These are phyloP conservation scores for Fusarium sp. DNA, from an alignment of 2,329 filamentous ascomycete genomes.

Conservation along the genomic window DNA sequence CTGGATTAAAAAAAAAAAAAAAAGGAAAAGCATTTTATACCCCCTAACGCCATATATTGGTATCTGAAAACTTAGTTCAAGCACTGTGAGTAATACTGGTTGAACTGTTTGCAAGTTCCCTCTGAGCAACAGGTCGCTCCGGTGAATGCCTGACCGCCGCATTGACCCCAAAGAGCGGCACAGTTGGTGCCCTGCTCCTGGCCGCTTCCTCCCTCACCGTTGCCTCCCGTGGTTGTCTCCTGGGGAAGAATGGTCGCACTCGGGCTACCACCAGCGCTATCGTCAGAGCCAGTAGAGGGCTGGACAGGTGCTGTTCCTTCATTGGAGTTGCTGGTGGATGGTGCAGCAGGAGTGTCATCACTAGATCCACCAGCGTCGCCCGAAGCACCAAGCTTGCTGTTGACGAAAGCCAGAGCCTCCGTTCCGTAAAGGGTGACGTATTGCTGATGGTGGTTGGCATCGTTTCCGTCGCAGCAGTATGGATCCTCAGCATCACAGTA, in stretches of 20 bases:
- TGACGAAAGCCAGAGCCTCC: conserved; percentile 70
- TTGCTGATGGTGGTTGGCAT: conserved; percentile 70
- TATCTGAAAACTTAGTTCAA: conserved; percentile 1
- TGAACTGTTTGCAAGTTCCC: conserved; percentile 19
- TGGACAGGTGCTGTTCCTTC: background rate
- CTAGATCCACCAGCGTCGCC: background rate
- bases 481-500: conserved; percentile 75
- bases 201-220: background rate
- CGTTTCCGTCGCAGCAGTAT: conserved; percentile 74
- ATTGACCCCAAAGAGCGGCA: background rate
- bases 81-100: conserved; percentile 28
- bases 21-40: background rate
- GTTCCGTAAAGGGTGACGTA: conserved; percentile 73
- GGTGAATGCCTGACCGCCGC: conserved; percentile 2
- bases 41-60: background rate
- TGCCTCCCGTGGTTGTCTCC: background rate
- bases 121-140: conserved; percentile 25
- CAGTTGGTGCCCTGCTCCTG: background rate
- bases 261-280: background rate
- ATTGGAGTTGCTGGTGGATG: background rate
- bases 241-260: background rate
- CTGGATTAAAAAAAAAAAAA: too few relatives aligned
- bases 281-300: background rate
- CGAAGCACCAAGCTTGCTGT: conserved; percentile 49
- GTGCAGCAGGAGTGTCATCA: background rate